Percentiles rank a stretch among this genome's conserved stretches.
phyloP scores from a whole-genome alignment of 1,139 yeast genomes.

The Candida labiduridarum region DNA sequence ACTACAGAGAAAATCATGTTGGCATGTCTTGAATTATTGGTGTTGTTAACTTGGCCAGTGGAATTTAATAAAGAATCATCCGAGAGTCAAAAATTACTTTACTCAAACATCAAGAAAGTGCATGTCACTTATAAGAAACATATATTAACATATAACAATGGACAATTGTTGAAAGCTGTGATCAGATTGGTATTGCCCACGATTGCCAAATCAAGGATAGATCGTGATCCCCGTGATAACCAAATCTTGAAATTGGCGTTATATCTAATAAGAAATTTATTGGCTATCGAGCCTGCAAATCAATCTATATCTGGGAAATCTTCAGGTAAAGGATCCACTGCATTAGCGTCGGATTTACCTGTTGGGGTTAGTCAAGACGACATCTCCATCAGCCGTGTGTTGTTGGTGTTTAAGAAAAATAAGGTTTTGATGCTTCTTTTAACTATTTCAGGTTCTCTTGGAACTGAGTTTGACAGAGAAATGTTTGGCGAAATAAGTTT shows the following conservation, averaged over 20 bases:
- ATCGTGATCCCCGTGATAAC: conserved; percentile 72
- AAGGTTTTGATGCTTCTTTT: conserved; percentile 72
- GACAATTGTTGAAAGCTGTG: conserved; percentile 68
- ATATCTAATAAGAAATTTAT: conserved; percentile 72
- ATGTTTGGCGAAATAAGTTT: conserved; percentile 64
- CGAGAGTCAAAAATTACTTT: conserved; percentile 58
- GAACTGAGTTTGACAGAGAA: conserved; percentile 61
- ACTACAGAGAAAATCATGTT: conserved; percentile 64
- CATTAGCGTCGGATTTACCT: conserved; percentile 51
- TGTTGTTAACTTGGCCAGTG: conserved; percentile 86
- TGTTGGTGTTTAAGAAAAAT: conserved; percentile 61
- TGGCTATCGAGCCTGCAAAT: conserved; percentile 73
- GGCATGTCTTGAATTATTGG: conserved; percentile 76
- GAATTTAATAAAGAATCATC: conserved; percentile 48
- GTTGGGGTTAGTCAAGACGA: conserved; percentile 61
- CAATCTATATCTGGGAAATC: conserved; percentile 46
- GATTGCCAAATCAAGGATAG: conserved; percentile 52
- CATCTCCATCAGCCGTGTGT: conserved; percentile 61
- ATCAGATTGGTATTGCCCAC: conserved; percentile 72
- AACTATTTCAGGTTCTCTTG: conserved; percentile 68
- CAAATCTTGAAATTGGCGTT: conserved; percentile 73
- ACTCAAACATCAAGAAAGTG: conserved; percentile 61
- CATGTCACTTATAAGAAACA: conserved; percentile 75
- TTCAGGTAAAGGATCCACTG: conserved; percentile 26
- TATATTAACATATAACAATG: conserved; percentile 58